Evolutionary conservation across 176 grass and related monocot genomes (phyloP).

Genomic region (Bothriochloa decipiens): DNA sequence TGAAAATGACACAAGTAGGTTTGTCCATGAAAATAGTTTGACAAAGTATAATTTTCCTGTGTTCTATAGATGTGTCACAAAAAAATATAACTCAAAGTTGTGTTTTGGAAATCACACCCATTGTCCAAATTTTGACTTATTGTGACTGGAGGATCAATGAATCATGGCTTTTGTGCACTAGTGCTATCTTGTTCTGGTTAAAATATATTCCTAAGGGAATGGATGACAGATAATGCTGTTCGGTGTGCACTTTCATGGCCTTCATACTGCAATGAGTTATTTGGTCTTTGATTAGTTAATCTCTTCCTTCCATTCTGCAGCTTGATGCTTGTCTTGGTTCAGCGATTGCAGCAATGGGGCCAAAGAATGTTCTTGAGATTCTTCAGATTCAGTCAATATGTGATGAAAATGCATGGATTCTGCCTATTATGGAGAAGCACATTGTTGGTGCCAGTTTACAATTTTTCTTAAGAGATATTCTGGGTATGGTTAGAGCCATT

Average conservation of each 20-base stretch:
- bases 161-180: not conserved
- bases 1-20: not conserved
- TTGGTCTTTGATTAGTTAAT: conserved; percentile 27
- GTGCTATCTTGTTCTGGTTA: conserved; percentile 4
- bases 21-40: not conserved
- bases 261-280: not conserved
- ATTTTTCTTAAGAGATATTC: conserved; percentile 80
- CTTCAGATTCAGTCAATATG: conserved; percentile 68
- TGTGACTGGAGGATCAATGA: not conserved
- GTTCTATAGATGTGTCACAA: not conserved
- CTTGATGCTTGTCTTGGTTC: conserved; percentile 86
- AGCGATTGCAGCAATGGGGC: conserved; percentile 79
- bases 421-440: conserved; percentile 81
- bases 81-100: not conserved
- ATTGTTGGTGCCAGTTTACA: conserved; percentile 81
- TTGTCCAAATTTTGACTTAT: not conserved
- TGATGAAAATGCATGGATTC: conserved; percentile 83
- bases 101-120: not conserved
- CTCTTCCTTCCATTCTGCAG: conserved; percentile 56
- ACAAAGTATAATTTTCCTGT: not conserved
- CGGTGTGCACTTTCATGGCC: conserved; percentile 2
- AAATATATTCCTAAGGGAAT: not conserved
- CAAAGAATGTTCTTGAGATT: conserved; percentile 78
- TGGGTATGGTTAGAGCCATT: conserved; percentile 61
- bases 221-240: not conserved